Evolutionary conservation across 345 rosid genomes (phyloP).

Genomic region (Carallia brachiata): DNA sequence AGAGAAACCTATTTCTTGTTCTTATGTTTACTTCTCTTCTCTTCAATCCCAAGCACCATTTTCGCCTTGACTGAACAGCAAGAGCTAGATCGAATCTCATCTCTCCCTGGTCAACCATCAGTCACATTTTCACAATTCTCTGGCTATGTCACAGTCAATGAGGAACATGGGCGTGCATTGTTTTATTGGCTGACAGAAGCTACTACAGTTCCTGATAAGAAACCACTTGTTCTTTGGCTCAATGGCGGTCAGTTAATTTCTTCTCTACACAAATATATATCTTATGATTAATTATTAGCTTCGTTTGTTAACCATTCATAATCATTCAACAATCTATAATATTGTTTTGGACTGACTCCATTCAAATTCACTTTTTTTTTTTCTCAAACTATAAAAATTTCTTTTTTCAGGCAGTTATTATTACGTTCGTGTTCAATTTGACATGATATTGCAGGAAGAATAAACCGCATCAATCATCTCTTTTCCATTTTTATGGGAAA

Average conservation of each 20-base stretch:
- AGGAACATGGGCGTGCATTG: slow-evolving; percentile 68
- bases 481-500: neutral
- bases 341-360: too few relatives aligned
- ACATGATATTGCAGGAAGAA: too few relatives aligned
- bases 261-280: neutral
- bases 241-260: slow-evolving; percentile 67
- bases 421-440: too few relatives aligned
- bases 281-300: neutral
- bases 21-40: neutral
- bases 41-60: neutral
- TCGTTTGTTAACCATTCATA: neutral
- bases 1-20: slow-evolving; percentile 5
- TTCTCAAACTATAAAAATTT: too few relatives aligned
- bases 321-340: neutral
- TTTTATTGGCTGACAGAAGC: slow-evolving; percentile 92
- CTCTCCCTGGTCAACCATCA: slow-evolving; percentile 84
- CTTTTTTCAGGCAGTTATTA: too few relatives aligned
- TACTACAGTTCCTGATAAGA: slow-evolving; percentile 42
- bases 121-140: slow-evolving; percentile 77
- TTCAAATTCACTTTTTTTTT: too few relatives aligned
- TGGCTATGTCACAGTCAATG: slow-evolving; percentile 75
- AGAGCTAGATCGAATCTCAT: slow-evolving; percentile 63
- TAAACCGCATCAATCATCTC: too few relatives aligned
- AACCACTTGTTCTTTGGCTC: slow-evolving; percentile 96
- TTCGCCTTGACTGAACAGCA: slow-evolving; percentile 33